Evolutionary conservation across 306 rosid species (phyloP), one percentile per base, ranked within the genome.

Genomic region (Trichosanthes truncata): DNA sequence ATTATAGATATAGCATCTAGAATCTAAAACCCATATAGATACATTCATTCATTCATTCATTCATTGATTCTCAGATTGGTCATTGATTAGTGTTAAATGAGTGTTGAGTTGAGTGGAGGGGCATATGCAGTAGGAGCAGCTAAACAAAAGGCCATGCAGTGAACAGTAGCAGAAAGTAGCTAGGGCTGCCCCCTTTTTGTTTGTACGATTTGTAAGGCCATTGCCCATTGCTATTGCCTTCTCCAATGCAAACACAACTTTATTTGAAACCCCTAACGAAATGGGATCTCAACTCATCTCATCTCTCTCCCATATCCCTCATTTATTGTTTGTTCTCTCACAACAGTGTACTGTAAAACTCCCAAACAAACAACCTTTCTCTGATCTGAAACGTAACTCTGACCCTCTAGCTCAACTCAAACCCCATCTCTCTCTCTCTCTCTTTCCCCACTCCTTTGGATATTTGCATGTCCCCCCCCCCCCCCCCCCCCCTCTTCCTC

Each of bases 41-140:
- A 9, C 51, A 45, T 45, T 45, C 15, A 45, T 45, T 45, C 9
- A 49, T 57, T 7, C 33, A 21, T 23, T 21, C 62, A 53, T 53
- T 46, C 52, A 46, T 46, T 46, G 7, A 55, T n/a, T 55, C 53
- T 3, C 13, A 13, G 15, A 49, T 14, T 49, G 9, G n/a, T n/a
- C 53, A 66, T 66, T 66, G 73, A 67, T 67, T 67, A 36, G 69
- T 62, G 69, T 62, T 62, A 62, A 31, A 62, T 62, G 69, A 62
- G 41, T 13, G 29, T 7, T 38, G 76, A 68, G 18, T n/a, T 41
- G 76, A 41, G 76, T 69, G 76, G 76, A 69, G 20, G 23, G 76
- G 53, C 76, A 69, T n/a, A n/a, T 69, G 76, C 53, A 69, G 76
- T 38, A 36, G 69, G 48, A 66, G 74, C 76, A 21, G 74, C 74